Base-by-base conservation (phyloP, 345 rosid species). In the Acer saccharum region DNA sequence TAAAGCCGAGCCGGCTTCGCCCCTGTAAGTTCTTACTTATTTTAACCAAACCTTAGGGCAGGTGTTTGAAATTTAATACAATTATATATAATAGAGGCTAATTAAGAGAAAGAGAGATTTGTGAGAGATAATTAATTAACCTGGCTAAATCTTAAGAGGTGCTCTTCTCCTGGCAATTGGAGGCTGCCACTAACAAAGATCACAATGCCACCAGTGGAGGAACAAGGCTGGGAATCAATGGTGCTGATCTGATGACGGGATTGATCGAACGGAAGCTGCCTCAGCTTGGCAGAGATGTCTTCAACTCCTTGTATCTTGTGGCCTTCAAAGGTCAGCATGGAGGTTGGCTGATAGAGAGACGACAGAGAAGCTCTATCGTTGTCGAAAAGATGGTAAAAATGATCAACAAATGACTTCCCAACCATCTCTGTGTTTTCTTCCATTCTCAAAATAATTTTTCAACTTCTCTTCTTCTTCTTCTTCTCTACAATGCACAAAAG, bases 301-400 rank as follows among this genome's bases (percentile, higher is more conserved):
- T 82, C 88, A 14, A 72, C 89, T 2, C 98, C 97, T 1, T 72
- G 43, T 29, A 87, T 48, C 79, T 84, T 86, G 77, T 91, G 92
- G 16, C 98, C 97, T 75, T 94, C 97, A 8, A 94, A 92, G 52
- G 91, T 89, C n/a, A 94, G 88, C 89, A 91, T 88, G 48, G 98
- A 94, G 71, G 79, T 73, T 3, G 90, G 81, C 73, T 86, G 89
- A 83, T 92, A 92, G 29, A 94, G 94, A 8, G 87, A 71, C 3
- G 84, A 72, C 3, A 94, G 86, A 17, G 91, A 80, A 1, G 81
- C 20, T 12, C 97, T 83, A 77, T 89, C 90, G 1, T 74, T 86
- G 65, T 94, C 97, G 69, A 94, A 92, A 64, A 92, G 92, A 68
- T 85, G 72, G 83, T 90, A 91, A 80, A 92, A 94, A 74, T 91